These are phyloP conservation scores for Rhazya stricta DNA, from an alignment of 257 asterid species.

Conservation along the genomic window DNA sequence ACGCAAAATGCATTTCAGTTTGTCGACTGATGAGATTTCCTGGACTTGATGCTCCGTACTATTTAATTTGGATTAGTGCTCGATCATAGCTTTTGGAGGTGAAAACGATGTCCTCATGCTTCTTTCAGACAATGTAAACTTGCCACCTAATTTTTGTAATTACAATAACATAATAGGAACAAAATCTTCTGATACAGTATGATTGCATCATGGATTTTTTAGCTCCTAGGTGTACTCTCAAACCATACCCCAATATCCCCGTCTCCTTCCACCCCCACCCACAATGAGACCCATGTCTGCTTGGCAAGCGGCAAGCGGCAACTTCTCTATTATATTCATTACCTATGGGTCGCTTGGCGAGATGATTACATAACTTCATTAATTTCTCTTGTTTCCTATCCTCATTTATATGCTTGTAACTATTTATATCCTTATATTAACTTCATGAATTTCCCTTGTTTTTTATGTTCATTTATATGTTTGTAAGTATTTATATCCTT, in stretches of 20 bases:
- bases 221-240: background rate
- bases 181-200: background rate
- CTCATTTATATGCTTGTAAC: background rate
- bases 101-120: background rate
- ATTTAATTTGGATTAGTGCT: background rate
- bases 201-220: background rate
- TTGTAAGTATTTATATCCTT: background rate
- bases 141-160: background rate
- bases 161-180: background rate
- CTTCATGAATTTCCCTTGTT: too few relatives aligned
- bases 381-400: too few relatives aligned
- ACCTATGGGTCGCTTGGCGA: too few relatives aligned
- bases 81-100: background rate
- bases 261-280: too few relatives aligned
- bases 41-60: background rate
- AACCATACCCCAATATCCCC: background rate
- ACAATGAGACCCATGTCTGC: background rate
- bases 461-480: too few relatives aligned
- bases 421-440: too few relatives aligned
- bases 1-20: background rate
- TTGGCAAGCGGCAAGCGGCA: too few relatives aligned
- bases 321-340: too few relatives aligned
- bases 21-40: background rate
- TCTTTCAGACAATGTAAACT: background rate
- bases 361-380: too few relatives aligned